Evolutionary conservation across 148 eudicot genomes (phyloP).

Genomic region (Amaranthus palmeri): DNA sequence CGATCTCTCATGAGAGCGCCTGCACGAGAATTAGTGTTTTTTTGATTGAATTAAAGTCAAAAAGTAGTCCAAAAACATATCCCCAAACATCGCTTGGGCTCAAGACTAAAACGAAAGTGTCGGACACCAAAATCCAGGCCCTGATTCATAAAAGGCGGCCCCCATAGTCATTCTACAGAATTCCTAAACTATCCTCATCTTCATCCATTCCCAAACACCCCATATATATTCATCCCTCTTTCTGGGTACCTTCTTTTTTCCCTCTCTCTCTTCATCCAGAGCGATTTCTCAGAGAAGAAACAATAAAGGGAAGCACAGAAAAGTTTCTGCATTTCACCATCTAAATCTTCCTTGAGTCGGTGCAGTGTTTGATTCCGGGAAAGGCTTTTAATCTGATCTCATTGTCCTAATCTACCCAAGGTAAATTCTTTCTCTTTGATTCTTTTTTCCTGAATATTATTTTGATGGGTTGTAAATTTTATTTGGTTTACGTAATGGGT

Average conservation of each 20-base stretch:
- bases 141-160: neutral
- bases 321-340: slow-evolving; percentile 1
- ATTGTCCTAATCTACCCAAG: slow-evolving; percentile 3
- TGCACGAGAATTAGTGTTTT: too few species aligned
- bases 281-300: neutral
- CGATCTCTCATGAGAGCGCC: too few species aligned
- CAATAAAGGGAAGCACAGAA: neutral
- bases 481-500: slow-evolving; percentile 6
- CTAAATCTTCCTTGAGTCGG: neutral
- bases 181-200: neutral
- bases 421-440: neutral
- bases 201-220: neutral
- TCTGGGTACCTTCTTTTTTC: neutral
- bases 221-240: neutral
- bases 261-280: neutral
- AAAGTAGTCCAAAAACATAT: too few species aligned
- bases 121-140: slow-evolving; percentile 1
- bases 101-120: neutral
- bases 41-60: too few species aligned
- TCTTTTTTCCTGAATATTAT: neutral
- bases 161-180: neutral
- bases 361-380: slow-evolving; percentile 11
- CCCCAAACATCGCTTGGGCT: too few species aligned
- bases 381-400: slow-evolving; percentile 13
- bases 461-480: neutral